Conservation (phyloP, 805 yeast species). For the Citeromyces matritensis region DNA sequence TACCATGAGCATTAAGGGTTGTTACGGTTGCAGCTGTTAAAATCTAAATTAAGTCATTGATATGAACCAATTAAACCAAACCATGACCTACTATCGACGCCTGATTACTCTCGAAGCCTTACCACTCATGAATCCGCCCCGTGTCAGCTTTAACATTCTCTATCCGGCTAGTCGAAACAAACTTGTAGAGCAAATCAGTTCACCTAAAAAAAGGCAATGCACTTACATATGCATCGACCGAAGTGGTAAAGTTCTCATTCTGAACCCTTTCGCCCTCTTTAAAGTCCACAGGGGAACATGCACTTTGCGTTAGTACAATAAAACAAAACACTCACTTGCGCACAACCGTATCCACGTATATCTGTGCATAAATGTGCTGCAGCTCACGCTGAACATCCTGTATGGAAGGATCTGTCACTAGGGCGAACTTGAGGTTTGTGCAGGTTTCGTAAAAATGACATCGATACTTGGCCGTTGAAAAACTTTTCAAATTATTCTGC, state of each 20-base stretch:
- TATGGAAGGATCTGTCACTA: constrained; percentile 50
- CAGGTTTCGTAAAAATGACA: constrained; percentile 73
- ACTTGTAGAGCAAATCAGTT: too few species aligned
- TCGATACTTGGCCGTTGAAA: constrained; percentile 62
- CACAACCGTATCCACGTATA: constrained; percentile 46
- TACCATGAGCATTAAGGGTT: background rate
- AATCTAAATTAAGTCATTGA: background rate
- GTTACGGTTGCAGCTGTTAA: background rate
- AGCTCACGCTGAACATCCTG: constrained; percentile 41
- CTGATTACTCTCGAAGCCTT: too few species aligned
- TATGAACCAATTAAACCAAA: background rate
- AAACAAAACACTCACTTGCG: constrained; percentile 25
- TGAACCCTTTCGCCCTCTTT: constrained; percentile 31
- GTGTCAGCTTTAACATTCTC: too few species aligned
- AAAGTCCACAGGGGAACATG: constrained; percentile 45
- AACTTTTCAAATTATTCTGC: constrained; percentile 27
- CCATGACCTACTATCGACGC: too few species aligned
- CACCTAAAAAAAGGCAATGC: too few species aligned
- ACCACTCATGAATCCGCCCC: too few species aligned
- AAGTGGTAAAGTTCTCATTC: constrained; percentile 38
- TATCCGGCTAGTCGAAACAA: too few species aligned
- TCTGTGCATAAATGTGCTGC: constrained; percentile 40
- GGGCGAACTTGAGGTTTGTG: constrained; percentile 60
- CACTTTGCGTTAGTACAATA: constrained; percentile 8
- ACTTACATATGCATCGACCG: constrained; percentile 44